phyloP scores from a whole-genome alignment of 2,329 filamentous ascomycete genomes.

The Cytospora schulzeri region DNA sequence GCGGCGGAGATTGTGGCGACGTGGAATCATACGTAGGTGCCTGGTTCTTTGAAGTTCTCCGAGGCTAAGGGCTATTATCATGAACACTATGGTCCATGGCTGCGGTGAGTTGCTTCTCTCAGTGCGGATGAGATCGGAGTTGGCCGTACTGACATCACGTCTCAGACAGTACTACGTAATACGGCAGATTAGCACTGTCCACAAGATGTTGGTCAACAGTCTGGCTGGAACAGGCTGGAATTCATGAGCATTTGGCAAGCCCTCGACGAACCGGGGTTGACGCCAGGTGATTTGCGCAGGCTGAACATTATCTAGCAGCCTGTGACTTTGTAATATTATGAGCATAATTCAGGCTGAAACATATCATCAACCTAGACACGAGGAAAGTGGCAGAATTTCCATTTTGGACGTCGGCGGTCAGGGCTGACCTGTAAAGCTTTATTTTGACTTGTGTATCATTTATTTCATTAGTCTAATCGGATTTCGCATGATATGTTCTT shows the following conservation, averaged over 20 bases:
- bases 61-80: not conserved
- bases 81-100: not conserved
- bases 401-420: too few relatives aligned
- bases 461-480: not conserved
- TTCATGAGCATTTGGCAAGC: not conserved
- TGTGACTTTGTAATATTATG: too few relatives aligned
- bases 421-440: not conserved
- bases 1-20: not conserved
- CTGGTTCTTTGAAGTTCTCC: not conserved
- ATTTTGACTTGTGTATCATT: not conserved
- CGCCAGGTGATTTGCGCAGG: too few relatives aligned
- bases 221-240: conserved; percentile 1
- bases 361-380: too few relatives aligned
- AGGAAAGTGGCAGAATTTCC: too few relatives aligned
- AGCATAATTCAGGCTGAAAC: too few relatives aligned
- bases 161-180: not conserved
- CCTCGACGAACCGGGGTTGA: too few relatives aligned
- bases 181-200: not conserved
- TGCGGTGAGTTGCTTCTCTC: not conserved
- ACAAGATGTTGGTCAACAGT: not conserved
- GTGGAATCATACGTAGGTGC: not conserved
- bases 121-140: not conserved
- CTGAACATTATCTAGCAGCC: too few relatives aligned
- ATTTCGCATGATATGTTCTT: not conserved
- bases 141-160: not conserved